A percentile compares a stretch with the other conserved stretches of the same genome.
phyloP scores from a whole-genome alignment of 1,284 basidiomycete genomes.

The Xerocomus minutiporus region DNA sequence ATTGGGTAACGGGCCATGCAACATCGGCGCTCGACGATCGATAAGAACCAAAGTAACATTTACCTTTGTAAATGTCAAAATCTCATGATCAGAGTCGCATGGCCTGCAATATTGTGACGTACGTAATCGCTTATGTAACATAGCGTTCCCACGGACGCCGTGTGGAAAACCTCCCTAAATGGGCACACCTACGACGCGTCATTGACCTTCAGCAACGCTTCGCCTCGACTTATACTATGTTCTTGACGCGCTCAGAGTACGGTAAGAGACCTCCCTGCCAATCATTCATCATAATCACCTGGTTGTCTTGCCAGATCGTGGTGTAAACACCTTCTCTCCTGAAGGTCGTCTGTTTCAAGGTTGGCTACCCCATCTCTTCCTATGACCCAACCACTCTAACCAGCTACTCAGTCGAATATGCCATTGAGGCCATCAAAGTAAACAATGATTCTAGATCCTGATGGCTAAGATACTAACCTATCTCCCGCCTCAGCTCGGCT shows the following conservation, averaged over 20 bases:
- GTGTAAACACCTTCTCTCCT: slow-evolving; percentile 98
- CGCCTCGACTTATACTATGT: slow-evolving; percentile 50
- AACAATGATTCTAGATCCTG: slow-evolving; percentile 3
- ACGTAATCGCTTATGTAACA: too few relatives aligned
- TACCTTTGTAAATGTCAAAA: too few relatives aligned
- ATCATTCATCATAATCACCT: background rate
- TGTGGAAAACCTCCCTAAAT: too few relatives aligned
- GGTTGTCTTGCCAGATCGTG: slow-evolving; percentile 64
- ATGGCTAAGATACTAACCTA: background rate
- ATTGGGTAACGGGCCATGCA: slow-evolving; percentile 25
- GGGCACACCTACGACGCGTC: slow-evolving; percentile 21
- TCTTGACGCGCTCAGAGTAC: slow-evolving; percentile 91
- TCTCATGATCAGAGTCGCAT: too few relatives aligned
- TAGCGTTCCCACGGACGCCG: too few relatives aligned
- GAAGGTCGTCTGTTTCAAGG: slow-evolving; percentile 94
- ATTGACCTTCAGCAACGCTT: background rate
- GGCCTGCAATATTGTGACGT: too few relatives aligned
- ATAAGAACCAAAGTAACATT: too few relatives aligned
- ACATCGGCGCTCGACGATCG: background rate
- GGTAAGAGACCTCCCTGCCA: slow-evolving; percentile 42
- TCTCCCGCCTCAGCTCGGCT: slow-evolving; percentile 71
- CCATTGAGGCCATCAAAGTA: slow-evolving; percentile 97
- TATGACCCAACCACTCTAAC: slow-evolving; percentile 7
- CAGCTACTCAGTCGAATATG: slow-evolving; percentile 82
- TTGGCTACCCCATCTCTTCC: slow-evolving; percentile 26